A percentile compares a stretch with the other conserved stretches of the same genome.
phyloP scores from a whole-genome alignment of 1,139 yeast species.

The Saccharomyces hybrid region DNA sequence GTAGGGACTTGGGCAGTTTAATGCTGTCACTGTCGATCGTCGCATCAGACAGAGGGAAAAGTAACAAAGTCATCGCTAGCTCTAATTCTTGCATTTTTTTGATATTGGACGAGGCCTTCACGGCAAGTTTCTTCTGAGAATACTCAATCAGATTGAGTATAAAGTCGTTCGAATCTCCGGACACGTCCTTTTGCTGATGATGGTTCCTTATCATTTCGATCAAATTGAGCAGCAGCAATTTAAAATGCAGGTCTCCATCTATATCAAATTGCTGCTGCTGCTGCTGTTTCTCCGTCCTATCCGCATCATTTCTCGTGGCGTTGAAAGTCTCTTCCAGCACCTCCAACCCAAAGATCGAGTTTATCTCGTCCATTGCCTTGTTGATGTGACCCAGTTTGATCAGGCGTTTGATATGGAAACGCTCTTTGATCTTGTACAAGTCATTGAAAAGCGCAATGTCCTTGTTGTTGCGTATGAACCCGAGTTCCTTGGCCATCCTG shows the following conservation, averaged over 20 bases:
- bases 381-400: constrained; percentile 25
- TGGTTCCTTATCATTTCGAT: constrained; percentile 58
- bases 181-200: constrained; percentile 25
- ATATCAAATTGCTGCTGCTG: constrained; percentile 1
- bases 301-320: constrained; percentile 2
- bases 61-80: constrained; percentile 56
- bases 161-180: constrained; percentile 35
- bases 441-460: constrained; percentile 24
- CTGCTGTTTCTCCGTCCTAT: constrained; percentile 1
- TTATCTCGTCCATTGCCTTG: constrained; percentile 26
- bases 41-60: constrained; percentile 41
- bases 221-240: constrained; percentile 49
- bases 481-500: constrained; percentile 29
- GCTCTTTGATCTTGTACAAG: constrained; percentile 23
- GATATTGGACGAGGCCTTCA: constrained; percentile 46
- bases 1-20: constrained; percentile 47
- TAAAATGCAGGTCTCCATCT: constrained; percentile 45
- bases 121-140: constrained; percentile 53
- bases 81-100: constrained; percentile 56
- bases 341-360: constrained; percentile 21
- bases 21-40: constrained; percentile 25
- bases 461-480: constrained; percentile 18
- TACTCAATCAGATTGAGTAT: constrained; percentile 51
- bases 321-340: constrained; percentile 16
- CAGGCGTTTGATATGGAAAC: constrained; percentile 22